phyloP scores from a whole-genome alignment of 345 rosid species.

The Microcos paniculata region DNA sequence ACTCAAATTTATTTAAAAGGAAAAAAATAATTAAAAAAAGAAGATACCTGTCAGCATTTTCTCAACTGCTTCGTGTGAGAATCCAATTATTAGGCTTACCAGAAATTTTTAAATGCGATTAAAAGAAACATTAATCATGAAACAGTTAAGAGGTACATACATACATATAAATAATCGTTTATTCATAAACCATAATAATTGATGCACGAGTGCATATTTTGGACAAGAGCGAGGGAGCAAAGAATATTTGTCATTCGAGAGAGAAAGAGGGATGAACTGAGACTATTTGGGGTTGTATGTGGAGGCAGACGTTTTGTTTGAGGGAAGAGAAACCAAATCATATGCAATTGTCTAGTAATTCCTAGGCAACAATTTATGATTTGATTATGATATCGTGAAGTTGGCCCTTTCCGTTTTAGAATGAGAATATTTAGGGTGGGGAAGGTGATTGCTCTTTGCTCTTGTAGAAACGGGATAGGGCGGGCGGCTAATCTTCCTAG shows the following conservation, averaged over 20 bases:
- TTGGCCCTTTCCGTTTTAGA: constrained; percentile 16
- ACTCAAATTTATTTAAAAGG: no score
- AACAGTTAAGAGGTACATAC: neutral
- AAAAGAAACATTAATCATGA: neutral
- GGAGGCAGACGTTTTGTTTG: neutral
- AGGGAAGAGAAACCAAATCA: neutral
- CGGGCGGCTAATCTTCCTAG: neutral
- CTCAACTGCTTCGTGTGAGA: neutral
- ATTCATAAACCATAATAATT: neutral
- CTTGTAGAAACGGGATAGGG: neutral
- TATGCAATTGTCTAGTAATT: neutral
- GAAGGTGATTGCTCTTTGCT: neutral
- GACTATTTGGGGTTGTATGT: neutral
- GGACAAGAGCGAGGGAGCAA: neutral
- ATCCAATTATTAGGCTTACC: neutral
- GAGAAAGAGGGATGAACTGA: neutral
- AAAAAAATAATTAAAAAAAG: neutral
- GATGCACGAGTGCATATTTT: neutral
- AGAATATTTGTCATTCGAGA: neutral
- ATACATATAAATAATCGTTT: no score
- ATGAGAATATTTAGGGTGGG: constrained; percentile 6
- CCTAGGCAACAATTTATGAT: neutral
- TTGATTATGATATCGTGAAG: constrained; percentile 15
- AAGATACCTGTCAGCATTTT: neutral
- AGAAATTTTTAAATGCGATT: neutral